Conservation (phyloP, 1,284 basidiomycete species). For the Malassezia dermatis region DNA sequence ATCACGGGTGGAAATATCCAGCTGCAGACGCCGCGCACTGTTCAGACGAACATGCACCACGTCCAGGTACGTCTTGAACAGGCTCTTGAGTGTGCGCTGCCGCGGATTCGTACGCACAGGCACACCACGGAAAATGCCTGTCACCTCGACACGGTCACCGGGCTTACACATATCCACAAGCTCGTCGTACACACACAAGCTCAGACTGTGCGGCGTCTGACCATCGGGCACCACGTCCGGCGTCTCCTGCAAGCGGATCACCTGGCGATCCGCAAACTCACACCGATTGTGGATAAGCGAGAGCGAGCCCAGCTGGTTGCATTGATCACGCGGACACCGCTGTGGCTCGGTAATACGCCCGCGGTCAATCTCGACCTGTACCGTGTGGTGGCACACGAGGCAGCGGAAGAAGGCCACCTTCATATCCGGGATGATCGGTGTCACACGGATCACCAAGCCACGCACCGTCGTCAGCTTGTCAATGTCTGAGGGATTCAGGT, state of each 20-base stretch:
- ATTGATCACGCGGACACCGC: constrained; percentile 83
- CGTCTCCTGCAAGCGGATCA: constrained; percentile 89
- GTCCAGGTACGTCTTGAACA: constrained; percentile 95
- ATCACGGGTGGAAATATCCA: constrained; percentile 68
- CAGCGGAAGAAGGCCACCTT: constrained; percentile 95
- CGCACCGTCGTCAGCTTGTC: constrained; percentile 78
- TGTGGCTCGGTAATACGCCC: constrained; percentile 88
- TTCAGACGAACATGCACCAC: constrained; percentile 83
- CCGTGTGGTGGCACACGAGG: constrained; percentile 85
- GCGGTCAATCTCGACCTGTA: constrained; percentile 87
- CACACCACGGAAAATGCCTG: constrained; percentile 86
- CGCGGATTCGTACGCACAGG: constrained; percentile 87
- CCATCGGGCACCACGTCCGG: constrained; percentile 95
- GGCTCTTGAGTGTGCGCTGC: constrained; percentile 77
- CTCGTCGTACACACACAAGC: constrained; percentile 89
- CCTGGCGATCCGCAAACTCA: constrained; percentile 88
- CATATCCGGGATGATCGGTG: constrained; percentile 97
- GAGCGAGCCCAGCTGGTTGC: constrained; percentile 76
- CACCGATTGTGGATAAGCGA: constrained; percentile 91
- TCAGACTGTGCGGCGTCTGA: constrained; percentile 94
- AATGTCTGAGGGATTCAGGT: constrained; percentile 44
- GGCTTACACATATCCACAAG: constrained; percentile 89
- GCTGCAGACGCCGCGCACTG: constrained; percentile 59
- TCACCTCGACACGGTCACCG: constrained; percentile 80
- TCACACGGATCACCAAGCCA: constrained; percentile 91